phyloP scores from a whole-genome alignment of 1,284 basidiomycete species.

The Trametes pubescens region DNA sequence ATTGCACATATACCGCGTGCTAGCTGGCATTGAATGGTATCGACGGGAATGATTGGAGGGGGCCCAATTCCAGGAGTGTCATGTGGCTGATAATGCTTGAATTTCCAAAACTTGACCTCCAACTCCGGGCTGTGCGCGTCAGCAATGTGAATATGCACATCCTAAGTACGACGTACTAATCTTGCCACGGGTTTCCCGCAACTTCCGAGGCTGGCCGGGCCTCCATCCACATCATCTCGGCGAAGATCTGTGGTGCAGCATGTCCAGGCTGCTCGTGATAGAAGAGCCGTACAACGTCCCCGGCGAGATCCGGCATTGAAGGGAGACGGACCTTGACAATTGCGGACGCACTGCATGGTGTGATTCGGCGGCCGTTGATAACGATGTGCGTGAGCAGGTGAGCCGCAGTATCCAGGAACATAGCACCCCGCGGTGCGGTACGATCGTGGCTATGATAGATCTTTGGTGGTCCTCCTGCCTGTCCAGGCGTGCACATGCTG shows the following conservation, averaged over 20 bases:
- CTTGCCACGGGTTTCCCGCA: conserved; percentile 12
- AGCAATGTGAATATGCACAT: neutral
- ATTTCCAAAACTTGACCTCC: neutral
- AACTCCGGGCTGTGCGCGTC: neutral
- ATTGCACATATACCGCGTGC: conserved; percentile 8
- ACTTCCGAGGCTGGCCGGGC: neutral
- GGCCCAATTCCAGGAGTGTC: neutral
- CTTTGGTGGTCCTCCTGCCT: neutral
- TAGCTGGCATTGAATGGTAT: conserved; percentile 10
- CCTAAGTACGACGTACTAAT: conserved; percentile 11
- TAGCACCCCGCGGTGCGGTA: neutral
- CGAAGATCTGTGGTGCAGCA: conserved; percentile 9
- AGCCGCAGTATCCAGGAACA: conserved; percentile 5
- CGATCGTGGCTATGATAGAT: conserved; percentile 1
- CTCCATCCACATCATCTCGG: conserved; percentile 22
- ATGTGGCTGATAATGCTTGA: neutral
- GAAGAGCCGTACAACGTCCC: conserved; percentile 15
- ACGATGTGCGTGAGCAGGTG: conserved; percentile 8
- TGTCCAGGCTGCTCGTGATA: conserved; percentile 16
- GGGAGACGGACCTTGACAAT: conserved; percentile 13
- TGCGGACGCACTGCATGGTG: neutral
- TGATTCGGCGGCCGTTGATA: conserved; percentile 14
- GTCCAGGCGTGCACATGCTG: neutral
- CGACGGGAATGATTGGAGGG: neutral
- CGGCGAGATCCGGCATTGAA: neutral